Evolutionary conservation across 169 alveolate species (phyloP), one percentile per base, ranked within the genome.

Genomic region (Eimeria necatrix): DNA sequence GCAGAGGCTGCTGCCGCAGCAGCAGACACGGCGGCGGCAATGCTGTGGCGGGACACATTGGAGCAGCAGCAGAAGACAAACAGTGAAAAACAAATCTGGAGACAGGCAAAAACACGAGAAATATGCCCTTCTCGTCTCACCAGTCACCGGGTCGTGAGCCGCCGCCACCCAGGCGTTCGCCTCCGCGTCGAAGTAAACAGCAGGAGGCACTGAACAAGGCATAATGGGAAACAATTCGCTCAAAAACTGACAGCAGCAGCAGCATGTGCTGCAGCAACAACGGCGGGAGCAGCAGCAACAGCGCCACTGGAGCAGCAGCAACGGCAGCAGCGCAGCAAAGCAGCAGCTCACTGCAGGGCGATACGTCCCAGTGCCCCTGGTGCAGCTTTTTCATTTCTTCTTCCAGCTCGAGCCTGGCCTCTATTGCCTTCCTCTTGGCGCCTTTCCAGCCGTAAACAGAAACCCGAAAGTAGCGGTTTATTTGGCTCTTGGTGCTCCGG

Each of bases 401-500:
- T 48, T 86, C 93, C 49, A 86, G 61, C 46, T 86, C 93, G 48
- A 86, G 61, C 8, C 93, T 61, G 6, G 93, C 83, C 68, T 86
- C 93, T 4, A 86, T 60, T 6, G 93, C 93, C 68, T 86, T 86
- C 70, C 70, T 26, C 83, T 86, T 86, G 46, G 93, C 93, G 56
- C 70, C 41, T 61, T 49, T 26, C 61, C 48, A 86, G 12, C 93
- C 93, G 68, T 86, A 86, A 26, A 64, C 68, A 53, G 74, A 56
- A 20, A 86, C 83, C 68, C 70, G 60, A 49, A 86, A 86, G 83
- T 86, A 86, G 26, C 68, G 59, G 68, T 86, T 86, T 6, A 86
- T 46, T 51, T 86, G 93, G 18, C 53, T 64, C 93, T 86, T 86
- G 5, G 93, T 86, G 5, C 48, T 10, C n/a, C 93, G 59, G 84